Conservation (phyloP, 768 basidiomycete species). For the Exidia glandulosa region DNA sequence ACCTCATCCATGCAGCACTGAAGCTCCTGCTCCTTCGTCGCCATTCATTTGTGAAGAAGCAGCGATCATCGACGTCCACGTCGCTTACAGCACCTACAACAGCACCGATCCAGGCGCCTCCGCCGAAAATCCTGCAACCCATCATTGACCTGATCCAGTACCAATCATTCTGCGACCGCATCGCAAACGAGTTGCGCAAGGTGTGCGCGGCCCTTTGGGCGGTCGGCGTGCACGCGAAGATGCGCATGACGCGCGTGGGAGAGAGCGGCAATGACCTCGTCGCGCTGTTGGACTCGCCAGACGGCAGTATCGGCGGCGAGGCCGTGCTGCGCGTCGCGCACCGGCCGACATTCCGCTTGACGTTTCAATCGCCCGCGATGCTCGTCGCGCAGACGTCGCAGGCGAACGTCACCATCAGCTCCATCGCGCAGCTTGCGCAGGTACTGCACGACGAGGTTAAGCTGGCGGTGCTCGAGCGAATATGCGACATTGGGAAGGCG, state of each 20-base stretch:
- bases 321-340: conserved; percentile 60
- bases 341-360: conserved; percentile 66
- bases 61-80: conserved; percentile 21
- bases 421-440: conserved; percentile 65
- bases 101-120: background rate
- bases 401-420: conserved; percentile 61
- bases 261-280: conserved; percentile 55
- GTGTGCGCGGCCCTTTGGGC: conserved; percentile 35
- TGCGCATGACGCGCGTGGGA: conserved; percentile 54
- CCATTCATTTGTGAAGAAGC: conserved; percentile 39
- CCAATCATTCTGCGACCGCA: conserved; percentile 54
- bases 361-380: conserved; percentile 63
- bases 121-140: conserved; percentile 49
- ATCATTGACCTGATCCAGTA: conserved; percentile 76
- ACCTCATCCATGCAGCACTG: conserved; percentile 56
- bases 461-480: conserved; percentile 51
- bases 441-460: conserved; percentile 71
- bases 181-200: conserved; percentile 46
- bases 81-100: background rate
- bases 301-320: conserved; percentile 51
- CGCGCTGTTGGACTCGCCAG: conserved; percentile 32
- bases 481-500: conserved; percentile 55
- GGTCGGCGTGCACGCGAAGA: conserved; percentile 44
- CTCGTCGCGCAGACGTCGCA: conserved; percentile 72
- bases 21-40: conserved; percentile 53